Base-by-base conservation (phyloP, 345 rosid genomes). In the Salix koriyanagi region DNA sequence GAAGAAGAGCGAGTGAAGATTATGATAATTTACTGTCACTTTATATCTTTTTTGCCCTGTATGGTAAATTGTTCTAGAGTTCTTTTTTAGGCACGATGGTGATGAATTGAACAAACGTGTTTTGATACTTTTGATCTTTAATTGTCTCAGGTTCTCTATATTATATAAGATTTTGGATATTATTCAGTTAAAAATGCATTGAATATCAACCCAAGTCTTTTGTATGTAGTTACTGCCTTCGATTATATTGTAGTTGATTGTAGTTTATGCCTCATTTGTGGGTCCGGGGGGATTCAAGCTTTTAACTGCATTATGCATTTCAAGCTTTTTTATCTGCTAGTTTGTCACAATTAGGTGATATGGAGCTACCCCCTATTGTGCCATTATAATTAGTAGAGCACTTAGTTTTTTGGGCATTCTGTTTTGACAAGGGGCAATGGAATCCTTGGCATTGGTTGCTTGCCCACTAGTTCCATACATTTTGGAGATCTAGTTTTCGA, bases 1-100 rank as follows among this genome's bases (percentile, higher is more conserved):
- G 32, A 72, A 65, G 42, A 72, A 72, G 75, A 65, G 75, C 28
- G 75, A 72, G 61, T 73, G 56, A 73, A 41, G 15, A 26, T 41
- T 18, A 26, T 16, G 64, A 58, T 58, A 58, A 58, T 58, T 58
- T 10, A 58, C 14, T n/a, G 12, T n/a, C 28, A n/a, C 44, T 41
- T 58, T 58, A 23, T 9, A n/a, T 58, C 28, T 10, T 23, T 2
- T 10, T 11, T 25, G 13, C 4, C 64, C 64, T 4, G 64, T 23
- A 3, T 25, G 26, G 64, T 58, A 58, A 58, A 9, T 9, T 58
- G 16, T 58, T 58, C 13, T n/a, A 12, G 64, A 58, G 64, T 58
- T 58, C 13, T 58, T 10, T 58, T 25, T 9, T 25, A 58, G 64
- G 64, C 26, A 23, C 4, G 64, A 10, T 10, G 64, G 23, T 58